phyloP scores from a whole-genome alignment of 1,284 basidiomycete genomes.

The Grifola frondosa region DNA sequence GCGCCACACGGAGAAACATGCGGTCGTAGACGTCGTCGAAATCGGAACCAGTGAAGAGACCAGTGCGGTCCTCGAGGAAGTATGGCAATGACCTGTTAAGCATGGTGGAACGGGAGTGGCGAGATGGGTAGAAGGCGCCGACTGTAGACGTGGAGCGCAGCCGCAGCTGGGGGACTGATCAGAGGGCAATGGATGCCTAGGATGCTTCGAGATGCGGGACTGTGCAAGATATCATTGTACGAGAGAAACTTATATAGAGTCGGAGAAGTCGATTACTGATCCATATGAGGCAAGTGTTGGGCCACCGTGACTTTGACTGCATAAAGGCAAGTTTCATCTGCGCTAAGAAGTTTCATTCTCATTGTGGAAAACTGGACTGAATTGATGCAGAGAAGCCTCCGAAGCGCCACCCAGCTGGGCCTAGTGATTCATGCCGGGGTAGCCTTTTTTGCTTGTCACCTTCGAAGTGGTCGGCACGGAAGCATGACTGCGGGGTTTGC shows the following conservation, averaged over 20 bases:
- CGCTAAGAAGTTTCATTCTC: conserved; percentile 14
- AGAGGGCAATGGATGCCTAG: too few relatives aligned
- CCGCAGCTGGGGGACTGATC: too few relatives aligned
- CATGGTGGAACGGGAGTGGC: conserved; percentile 19
- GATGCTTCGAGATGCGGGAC: neutral
- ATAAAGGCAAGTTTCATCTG: too few relatives aligned
- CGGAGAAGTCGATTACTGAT: too few relatives aligned
- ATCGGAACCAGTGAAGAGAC: conserved; percentile 52
- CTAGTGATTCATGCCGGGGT: too few relatives aligned
- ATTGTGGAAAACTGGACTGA: conserved; percentile 13
- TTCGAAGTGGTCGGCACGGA: too few relatives aligned
- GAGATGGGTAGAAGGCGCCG: neutral
- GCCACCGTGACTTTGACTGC: too few relatives aligned
- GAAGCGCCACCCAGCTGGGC: neutral
- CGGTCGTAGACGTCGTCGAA: conserved; percentile 77
- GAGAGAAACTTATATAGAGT: conserved; percentile 8
- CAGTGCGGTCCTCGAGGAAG: conserved; percentile 70
- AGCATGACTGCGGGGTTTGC: too few relatives aligned
- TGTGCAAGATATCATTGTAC: too few relatives aligned
- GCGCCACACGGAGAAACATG: conserved; percentile 59
- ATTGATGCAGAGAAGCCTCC: conserved; percentile 16
- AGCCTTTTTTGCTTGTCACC: too few relatives aligned
- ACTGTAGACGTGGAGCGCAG: too few relatives aligned
- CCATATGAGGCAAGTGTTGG: conserved; percentile 2
- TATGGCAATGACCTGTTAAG: conserved; percentile 44